Percentiles rank a stretch among this genome's conserved stretches.
Conservation (phyloP, 2,329 filamentous ascomycete genomes). For the Ceratocystis cacaofunesta region DNA sequence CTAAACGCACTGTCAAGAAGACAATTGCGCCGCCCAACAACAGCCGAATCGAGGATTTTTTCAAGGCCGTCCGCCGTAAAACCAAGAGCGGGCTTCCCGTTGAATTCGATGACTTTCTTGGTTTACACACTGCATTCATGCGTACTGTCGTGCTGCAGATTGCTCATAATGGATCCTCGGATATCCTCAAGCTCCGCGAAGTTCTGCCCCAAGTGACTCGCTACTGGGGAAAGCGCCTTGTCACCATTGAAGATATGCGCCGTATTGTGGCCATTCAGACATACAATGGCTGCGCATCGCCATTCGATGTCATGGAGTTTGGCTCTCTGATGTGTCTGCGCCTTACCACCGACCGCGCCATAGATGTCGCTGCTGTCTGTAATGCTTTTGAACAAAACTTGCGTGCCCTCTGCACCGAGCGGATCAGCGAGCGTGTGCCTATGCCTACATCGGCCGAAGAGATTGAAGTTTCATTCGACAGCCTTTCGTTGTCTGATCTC, state of each 20-base stretch:
- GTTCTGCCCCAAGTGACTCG: conserved; percentile 49
- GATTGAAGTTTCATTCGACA: conserved; percentile 35
- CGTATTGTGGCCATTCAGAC: conserved; percentile 49
- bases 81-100: conserved; percentile 30
- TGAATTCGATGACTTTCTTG: conserved; percentile 44
- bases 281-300: conserved; percentile 21
- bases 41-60: conserved; percentile 27
- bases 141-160: conserved; percentile 54
- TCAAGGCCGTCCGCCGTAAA: conserved; percentile 21
- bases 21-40: conserved; percentile 16
- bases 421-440: conserved; percentile 20
- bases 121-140: conserved; percentile 51
- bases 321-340: conserved; percentile 40
- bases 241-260: conserved; percentile 50
- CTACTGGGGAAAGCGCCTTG: conserved; percentile 57
- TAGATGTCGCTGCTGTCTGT: conserved; percentile 40
- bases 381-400: conserved; percentile 40
- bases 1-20: conserved; percentile 16
- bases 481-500: conserved; percentile 36
- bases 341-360: conserved; percentile 22
- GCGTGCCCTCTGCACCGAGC: conserved; percentile 29
- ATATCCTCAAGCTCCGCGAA: conserved; percentile 47
- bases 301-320: conserved; percentile 36
- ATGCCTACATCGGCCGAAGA: conserved; percentile 1
- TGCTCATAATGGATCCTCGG: conserved; percentile 49